phyloP scores from a whole-genome alignment of 177 flowering plant genomes.

The Tripterygium wilfordii region DNA sequence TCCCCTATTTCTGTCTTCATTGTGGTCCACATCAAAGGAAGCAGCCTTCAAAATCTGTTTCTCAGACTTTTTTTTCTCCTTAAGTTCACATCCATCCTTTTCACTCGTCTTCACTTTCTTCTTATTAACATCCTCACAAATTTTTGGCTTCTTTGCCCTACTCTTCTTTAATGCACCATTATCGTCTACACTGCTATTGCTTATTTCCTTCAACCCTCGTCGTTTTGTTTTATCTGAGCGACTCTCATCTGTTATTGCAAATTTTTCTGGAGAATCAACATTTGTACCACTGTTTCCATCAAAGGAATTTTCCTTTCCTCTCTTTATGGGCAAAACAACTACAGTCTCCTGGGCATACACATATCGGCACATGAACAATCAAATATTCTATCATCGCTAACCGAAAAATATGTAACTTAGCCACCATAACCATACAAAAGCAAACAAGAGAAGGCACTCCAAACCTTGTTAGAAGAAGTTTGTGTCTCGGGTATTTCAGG shows the following conservation, averaged over 20 bases:
- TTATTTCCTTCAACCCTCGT: slow-evolving; percentile 13
- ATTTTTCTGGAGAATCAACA: slow-evolving; percentile 6
- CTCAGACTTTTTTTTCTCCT: slow-evolving; percentile 4
- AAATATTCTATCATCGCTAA: slow-evolving; percentile 4
- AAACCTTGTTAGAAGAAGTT: background rate
- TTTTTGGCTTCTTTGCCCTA: slow-evolving; percentile 4
- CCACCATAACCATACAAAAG: background rate
- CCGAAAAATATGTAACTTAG: background rate
- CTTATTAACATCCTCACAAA: background rate
- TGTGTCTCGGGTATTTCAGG: slow-evolving; percentile 12
- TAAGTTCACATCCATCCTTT: background rate
- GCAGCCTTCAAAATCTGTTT: background rate
- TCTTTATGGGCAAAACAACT: slow-evolving; percentile 27
- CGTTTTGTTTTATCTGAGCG: slow-evolving; percentile 16
- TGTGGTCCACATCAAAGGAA: background rate
- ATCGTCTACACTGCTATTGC: slow-evolving; percentile 5
- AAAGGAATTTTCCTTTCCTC: slow-evolving; percentile 50
- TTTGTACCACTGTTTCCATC: slow-evolving; percentile 26
- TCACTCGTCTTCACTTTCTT: slow-evolving; percentile 6
- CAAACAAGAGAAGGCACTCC: background rate
- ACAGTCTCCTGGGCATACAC: slow-evolving; percentile 23
- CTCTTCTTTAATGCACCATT: slow-evolving; percentile 2
- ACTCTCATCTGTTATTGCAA: slow-evolving; percentile 8
- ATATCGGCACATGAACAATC: background rate
- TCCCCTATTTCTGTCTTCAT: background rate